Evolutionary conservation across 192 early-diverging fungal genomes (phyloP).

Genomic region (Mortierella alpina): DNA sequence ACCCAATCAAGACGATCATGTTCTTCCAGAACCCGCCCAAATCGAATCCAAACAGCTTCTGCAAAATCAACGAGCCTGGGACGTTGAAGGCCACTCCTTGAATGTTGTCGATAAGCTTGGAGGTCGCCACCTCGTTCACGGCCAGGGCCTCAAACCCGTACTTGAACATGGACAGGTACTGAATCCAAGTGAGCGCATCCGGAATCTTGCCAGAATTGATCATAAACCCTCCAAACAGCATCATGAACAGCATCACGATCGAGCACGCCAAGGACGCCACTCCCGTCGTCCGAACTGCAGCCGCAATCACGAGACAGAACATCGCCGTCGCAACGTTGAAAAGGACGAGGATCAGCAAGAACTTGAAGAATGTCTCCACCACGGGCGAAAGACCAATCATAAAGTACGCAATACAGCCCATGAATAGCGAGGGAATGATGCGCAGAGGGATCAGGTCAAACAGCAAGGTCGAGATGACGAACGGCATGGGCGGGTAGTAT

Average conservation of each 20-base stretch:
- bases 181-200: slow-evolving; percentile 69
- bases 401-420: slow-evolving; percentile 82
- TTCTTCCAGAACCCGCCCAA: slow-evolving; percentile 86
- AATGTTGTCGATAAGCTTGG: slow-evolving; percentile 81
- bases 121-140: slow-evolving; percentile 88
- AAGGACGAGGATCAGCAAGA: slow-evolving; percentile 79
- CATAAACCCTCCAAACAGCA: slow-evolving; percentile 91
- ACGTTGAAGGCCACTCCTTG: slow-evolving; percentile 88
- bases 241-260: slow-evolving; percentile 84
- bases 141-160: slow-evolving; percentile 89
- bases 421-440: slow-evolving; percentile 80
- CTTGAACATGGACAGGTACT: slow-evolving; percentile 88
- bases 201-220: slow-evolving; percentile 87
- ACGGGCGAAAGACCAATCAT: slow-evolving; percentile 82
- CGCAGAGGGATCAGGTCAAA: slow-evolving; percentile 83
- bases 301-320: slow-evolving; percentile 77
- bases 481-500: slow-evolving; percentile 74
- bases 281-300: slow-evolving; percentile 72
- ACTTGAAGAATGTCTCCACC: slow-evolving; percentile 68
- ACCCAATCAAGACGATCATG: slow-evolving; percentile 59
- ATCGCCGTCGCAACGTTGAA: slow-evolving; percentile 83
- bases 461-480: slow-evolving; percentile 74
- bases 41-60: slow-evolving; percentile 87
- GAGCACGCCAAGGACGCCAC: slow-evolving; percentile 80
- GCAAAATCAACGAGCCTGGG: slow-evolving; percentile 85